These are phyloP conservation scores for Pyronema omphalodes DNA, from an alignment of 495 filamentous ascomycete genomes.

Conservation along the genomic window DNA sequence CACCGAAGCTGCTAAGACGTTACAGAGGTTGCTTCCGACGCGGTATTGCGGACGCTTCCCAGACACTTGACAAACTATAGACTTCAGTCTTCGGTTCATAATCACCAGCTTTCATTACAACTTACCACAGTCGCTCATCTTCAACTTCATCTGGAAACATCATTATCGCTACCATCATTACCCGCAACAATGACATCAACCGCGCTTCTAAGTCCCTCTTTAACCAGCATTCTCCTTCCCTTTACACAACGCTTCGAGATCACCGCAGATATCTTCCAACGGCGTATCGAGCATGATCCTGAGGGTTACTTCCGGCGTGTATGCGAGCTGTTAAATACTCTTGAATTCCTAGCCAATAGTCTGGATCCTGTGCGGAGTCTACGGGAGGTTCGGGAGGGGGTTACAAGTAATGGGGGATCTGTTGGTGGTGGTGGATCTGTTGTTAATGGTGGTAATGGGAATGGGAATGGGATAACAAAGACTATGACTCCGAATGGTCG, in stretches of 20 bases:
- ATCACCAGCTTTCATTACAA: neutral
- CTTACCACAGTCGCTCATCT: no score
- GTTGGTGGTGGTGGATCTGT: neutral
- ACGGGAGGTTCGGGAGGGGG: conserved; percentile 3
- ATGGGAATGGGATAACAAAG: no score
- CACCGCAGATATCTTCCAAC: conserved; percentile 11
- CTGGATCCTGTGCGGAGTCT: conserved; percentile 8
- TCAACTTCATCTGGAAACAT: neutral
- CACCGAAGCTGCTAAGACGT: no score
- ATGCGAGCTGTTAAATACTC: conserved; percentile 20
- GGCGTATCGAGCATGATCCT: conserved; percentile 5
- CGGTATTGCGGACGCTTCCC: neutral
- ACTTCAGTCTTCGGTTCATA: neutral
- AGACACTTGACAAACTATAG: neutral
- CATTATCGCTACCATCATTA: neutral
- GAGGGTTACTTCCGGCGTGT: conserved; percentile 15
- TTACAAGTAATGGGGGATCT: neutral
- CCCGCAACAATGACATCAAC: conserved; percentile 11
- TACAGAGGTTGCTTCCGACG: neutral
- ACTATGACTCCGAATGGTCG: no score
- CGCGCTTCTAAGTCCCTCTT: conserved; percentile 11
- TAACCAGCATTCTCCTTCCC: conserved; percentile 11
- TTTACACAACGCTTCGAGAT: conserved; percentile 12
- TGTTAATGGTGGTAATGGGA: neutral
- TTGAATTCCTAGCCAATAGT: conserved; percentile 8